Percentiles rank a stretch among this genome's conserved stretches.
Conservation (phyloP, 2,329 filamentous ascomycete genomes). For the Lizonia empirigonia region DNA sequence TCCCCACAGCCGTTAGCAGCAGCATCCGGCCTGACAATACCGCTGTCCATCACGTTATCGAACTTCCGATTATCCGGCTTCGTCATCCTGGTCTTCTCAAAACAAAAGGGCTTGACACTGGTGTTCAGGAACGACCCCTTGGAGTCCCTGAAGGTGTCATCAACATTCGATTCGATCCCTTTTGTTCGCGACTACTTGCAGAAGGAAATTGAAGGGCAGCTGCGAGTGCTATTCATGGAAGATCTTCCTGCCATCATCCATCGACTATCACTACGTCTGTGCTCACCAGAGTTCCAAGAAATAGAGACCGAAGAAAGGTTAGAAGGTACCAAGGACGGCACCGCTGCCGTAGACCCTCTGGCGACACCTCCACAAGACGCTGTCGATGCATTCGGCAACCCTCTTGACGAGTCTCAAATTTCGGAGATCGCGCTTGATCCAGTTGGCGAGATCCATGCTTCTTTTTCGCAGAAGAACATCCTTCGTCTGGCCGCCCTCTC, state of each 20-base stretch:
- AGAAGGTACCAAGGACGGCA: conserved; percentile 54
- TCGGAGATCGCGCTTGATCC: conserved; percentile 79
- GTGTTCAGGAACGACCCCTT: conserved; percentile 98
- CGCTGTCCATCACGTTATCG: conserved; percentile 94
- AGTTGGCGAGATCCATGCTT: conserved; percentile 78
- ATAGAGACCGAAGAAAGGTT: conserved; percentile 64
- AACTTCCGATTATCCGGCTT: conserved; percentile 96
- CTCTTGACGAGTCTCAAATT: conserved; percentile 75
- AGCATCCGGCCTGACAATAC: conserved; percentile 90
- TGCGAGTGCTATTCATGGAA: conserved; percentile 95
- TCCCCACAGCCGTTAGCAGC: conserved; percentile 92
- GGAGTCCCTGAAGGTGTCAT: conserved; percentile 97
- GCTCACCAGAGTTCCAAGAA: conserved; percentile 83
- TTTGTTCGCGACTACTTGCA: conserved; percentile 98
- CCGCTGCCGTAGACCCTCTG: conserved; percentile 76
- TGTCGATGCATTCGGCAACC: conserved; percentile 78
- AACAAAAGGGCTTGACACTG: conserved; percentile 93
- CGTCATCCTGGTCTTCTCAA: conserved; percentile 96
- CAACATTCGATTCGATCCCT: conserved; percentile 97
- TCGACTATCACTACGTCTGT: conserved; percentile 82
- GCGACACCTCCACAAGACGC: conserved; percentile 80
- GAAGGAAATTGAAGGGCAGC: conserved; percentile 90
- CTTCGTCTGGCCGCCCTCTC: conserved; percentile 80
- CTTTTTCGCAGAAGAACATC: conserved; percentile 95
- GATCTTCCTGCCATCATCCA: conserved; percentile 97